Percentiles rank a stretch among this genome's conserved stretches.
Evolutionary conservation across 257 asterid species (phyloP).

Genomic region (Prunella vulgaris): DNA sequence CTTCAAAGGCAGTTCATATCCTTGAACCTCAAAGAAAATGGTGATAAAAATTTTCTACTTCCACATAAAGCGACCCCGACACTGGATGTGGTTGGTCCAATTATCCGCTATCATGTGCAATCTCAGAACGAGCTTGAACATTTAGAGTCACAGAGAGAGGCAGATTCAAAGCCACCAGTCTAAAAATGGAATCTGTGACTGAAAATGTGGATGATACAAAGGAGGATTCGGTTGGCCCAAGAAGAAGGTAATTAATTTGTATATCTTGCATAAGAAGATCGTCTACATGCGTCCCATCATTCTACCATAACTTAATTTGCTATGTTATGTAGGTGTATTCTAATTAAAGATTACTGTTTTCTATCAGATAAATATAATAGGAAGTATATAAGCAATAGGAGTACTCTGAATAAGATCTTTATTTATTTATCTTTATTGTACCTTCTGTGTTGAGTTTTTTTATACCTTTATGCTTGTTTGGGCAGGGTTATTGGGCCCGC

Average conservation of each 20-base stretch:
- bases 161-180: conserved; percentile 35
- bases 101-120: conserved; percentile 45
- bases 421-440: too few relatives aligned
- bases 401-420: background rate
- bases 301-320: background rate
- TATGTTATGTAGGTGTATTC: background rate
- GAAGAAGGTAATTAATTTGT: conserved; percentile 35
- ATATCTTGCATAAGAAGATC: background rate
- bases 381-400: background rate
- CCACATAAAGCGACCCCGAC: conserved; percentile 68
- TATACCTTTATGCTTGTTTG: conserved; percentile 19
- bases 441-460: conserved; percentile 3
- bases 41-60: conserved; percentile 55
- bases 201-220: conserved; percentile 35
- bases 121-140: conserved; percentile 37
- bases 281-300: background rate
- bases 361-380: background rate
- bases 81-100: conserved; percentile 61
- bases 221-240: conserved; percentile 46
- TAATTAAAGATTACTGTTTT: background rate
- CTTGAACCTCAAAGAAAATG: conserved; percentile 65
- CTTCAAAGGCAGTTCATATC: conserved; percentile 68
- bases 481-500: conserved; percentile 85
- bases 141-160: conserved; percentile 28
- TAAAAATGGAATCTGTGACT: conserved; percentile 26